phyloP scores from a whole-genome alignment of 805 yeast species.

The Saccharomycopsis javanensis region DNA sequence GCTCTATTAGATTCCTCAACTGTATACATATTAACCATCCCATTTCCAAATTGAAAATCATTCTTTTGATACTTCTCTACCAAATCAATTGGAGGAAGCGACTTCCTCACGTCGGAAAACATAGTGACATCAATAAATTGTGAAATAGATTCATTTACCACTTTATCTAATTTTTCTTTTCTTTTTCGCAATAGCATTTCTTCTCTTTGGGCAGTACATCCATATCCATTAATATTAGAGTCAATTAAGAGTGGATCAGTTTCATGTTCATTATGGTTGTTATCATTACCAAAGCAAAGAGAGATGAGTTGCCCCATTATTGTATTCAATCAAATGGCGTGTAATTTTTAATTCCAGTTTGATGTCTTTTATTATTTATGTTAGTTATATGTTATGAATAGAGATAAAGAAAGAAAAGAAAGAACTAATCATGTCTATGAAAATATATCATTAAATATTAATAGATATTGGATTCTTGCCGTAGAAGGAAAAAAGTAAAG shows the following conservation, averaged over 20 bases:
- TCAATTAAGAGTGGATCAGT: background rate
- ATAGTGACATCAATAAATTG: background rate
- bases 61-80: background rate
- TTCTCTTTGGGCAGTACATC: background rate
- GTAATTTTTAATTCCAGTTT: too few relatives aligned
- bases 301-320: background rate
- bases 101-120: slow-evolving; percentile 1
- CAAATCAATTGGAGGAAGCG: background rate
- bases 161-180: background rate
- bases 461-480: too few relatives aligned
- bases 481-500: background rate
- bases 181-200: background rate
- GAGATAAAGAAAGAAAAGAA: too few relatives aligned
- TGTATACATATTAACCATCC: background rate
- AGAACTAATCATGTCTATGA: too few relatives aligned
- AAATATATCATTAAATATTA: too few relatives aligned
- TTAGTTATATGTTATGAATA: too few relatives aligned
- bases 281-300: background rate
- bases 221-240: background rate
- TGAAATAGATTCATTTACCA: background rate
- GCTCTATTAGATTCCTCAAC: background rate
- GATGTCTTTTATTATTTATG: background rate
- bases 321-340: too few relatives aligned
- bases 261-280: background rate
- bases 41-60: background rate